Conservation (phyloP, 768 basidiomycete genomes). For the Pulveroboletus frians region DNA sequence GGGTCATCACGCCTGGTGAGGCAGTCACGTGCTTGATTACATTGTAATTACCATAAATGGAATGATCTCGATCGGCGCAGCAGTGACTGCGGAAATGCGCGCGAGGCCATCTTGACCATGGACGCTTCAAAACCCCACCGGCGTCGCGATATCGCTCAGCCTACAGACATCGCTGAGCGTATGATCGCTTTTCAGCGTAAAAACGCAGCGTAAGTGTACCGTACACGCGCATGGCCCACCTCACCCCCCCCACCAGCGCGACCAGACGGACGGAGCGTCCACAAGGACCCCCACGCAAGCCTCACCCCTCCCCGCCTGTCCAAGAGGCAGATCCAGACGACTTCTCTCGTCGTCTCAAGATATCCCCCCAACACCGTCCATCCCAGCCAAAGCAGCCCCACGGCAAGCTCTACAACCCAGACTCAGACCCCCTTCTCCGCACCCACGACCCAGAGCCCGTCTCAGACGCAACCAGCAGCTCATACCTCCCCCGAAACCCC, state of each 20-base stretch:
- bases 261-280: constrained; percentile 44
- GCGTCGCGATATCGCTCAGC: constrained; percentile 38
- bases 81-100: constrained; percentile 29
- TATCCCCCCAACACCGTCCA: constrained; percentile 48
- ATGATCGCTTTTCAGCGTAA: constrained; percentile 65
- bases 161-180: constrained; percentile 54
- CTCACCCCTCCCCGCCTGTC: constrained; percentile 25
- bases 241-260: constrained; percentile 30
- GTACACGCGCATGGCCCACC: background rate
- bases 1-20: constrained; percentile 30
- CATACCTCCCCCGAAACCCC: constrained; percentile 35
- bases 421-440: constrained; percentile 57
- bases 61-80: constrained; percentile 34
- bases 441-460: constrained; percentile 62
- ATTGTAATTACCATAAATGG: constrained; percentile 18
- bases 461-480: constrained; percentile 53
- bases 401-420: constrained; percentile 66
- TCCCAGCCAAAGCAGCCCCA: constrained; percentile 32
- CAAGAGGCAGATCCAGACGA: constrained; percentile 63
- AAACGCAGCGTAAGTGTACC: constrained; percentile 51
- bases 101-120: constrained; percentile 26
- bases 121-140: constrained; percentile 23
- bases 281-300: constrained; percentile 33
- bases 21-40: constrained; percentile 16
- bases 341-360: constrained; percentile 66